Base-by-base conservation (phyloP, 805 yeast genomes). In the Yarrowia keelungensis region DNA sequence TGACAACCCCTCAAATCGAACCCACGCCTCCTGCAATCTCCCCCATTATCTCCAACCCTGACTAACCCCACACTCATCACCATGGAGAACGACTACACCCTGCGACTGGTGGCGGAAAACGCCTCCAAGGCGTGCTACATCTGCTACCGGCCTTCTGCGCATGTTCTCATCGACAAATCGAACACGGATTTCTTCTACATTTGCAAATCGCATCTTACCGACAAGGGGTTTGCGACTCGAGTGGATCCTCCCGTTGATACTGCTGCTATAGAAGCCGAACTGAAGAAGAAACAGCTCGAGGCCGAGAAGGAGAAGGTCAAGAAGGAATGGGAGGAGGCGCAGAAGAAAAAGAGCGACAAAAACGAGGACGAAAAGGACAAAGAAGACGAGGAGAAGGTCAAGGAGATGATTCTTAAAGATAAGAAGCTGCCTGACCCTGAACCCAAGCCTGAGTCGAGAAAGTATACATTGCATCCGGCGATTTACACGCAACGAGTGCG, bases 131-230 rank as follows among this genome's bases (percentile, higher is more conserved):
- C 88, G 0, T 86, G 89, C 72, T 72, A 74, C 50, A 75, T 86
- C 14, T 86, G 89, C 78, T 85, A 81, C 75, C 83, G 83, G 70
- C 87, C 89, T 0, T 78, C 87, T 0, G 64, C 77, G 3, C 77
- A 80, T 0, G 89, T 86, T 32, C 76, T 86, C 65, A 79, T 86
- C 11, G 77, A 84, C 11, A 77, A 74, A 19, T 72, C 77, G 3
- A 62, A 47, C 54, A 38, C 56, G 22, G 89, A 87, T 73, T 84
- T 81, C 74, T 84, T 87, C 74, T 86, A 85, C 73, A 77, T 81
- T 1, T 87, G 89, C 74, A 79, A 79, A 36, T 68, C 78, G 15
- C 89, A 86, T 74, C 75, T 86, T 65, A 70, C 73, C 10, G 89
- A 87, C 73, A 73, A 75, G 5, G 78, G 80, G 15, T 86, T 86